A percentile compares a stretch with the other conserved stretches of the same genome.
Conservation (phyloP, 2,329 filamentous ascomycete genomes). For the Penicillium polonicum region DNA sequence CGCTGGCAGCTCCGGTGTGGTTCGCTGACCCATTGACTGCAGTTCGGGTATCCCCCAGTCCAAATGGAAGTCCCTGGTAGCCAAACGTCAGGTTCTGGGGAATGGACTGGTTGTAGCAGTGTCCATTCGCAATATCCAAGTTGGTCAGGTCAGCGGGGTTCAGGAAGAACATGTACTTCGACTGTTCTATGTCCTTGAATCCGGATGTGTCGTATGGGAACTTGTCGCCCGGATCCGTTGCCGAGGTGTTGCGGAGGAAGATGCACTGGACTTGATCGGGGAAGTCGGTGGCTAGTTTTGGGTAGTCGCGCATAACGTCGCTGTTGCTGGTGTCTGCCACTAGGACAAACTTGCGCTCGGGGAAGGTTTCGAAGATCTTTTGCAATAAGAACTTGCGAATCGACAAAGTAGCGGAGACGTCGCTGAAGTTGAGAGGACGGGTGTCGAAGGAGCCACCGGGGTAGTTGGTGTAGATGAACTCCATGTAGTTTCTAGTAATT, state of each 20-base stretch:
- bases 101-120: conserved; percentile 65
- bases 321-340: conserved; percentile 74
- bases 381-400: conserved; percentile 69
- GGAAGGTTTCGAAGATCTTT: conserved; percentile 73
- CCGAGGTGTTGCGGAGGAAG: conserved; percentile 69
- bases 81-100: conserved; percentile 71
- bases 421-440: conserved; percentile 75
- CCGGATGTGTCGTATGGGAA: conserved; percentile 75
- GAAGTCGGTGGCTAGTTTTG: conserved; percentile 62
- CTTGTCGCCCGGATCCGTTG: conserved; percentile 64
- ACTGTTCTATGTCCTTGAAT: conserved; percentile 66
- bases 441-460: conserved; percentile 76
- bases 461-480: conserved; percentile 74
- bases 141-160: conserved; percentile 66
- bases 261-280: conserved; percentile 75
- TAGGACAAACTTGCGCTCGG: conserved; percentile 71
- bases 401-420: conserved; percentile 67
- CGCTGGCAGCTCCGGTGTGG: conserved; percentile 17
- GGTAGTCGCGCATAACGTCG: conserved; percentile 67
- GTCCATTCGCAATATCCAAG: conserved; percentile 65
- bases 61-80: conserved; percentile 53
- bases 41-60: conserved; percentile 9
- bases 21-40: conserved; percentile 17
- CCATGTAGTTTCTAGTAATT: conserved; percentile 73
- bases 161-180: conserved; percentile 76